Base-by-base conservation (phyloP, 2,329 filamentous ascomycete species). In the Exophiala sp. region DNA sequence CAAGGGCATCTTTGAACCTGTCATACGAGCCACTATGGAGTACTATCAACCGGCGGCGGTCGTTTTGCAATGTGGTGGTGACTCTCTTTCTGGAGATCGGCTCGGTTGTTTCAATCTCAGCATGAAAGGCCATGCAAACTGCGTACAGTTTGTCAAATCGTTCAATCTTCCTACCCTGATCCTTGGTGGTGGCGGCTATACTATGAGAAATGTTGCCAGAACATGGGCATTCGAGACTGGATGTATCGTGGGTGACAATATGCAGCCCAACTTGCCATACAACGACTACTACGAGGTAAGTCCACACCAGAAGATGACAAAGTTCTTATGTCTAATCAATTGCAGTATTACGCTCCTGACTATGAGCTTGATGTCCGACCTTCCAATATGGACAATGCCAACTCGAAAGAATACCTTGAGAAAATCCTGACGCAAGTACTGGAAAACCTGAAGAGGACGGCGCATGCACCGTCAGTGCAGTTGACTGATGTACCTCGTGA, bases 281-380 rank as follows among this genome's bases (percentile, higher is more conserved):
- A 97, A 96, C 60, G 92, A 97, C 75, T 97, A 97, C 71, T 97
- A 97, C 66, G 84, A 87, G 69, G 79, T 80, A 67, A 64, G 71
- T 59, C 20, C 40, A 32, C 9, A 29, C 41, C 32, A 7, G 18
- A 7, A 3, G 10, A 33, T n/a, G 36, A 41, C 16, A 41, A 41
- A 47, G 35, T 3, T 43, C 50, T 44, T 24, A 5, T 29, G 18
- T 34, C 60, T 59, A 47, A 61, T 65, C 69, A 62, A 38, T 18
- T 36, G 21, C 58, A 82, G 77, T 87, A 87, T 66, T 87, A 86
- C 65, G 83, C 80, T 5, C 84, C 84, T 2, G 84, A 87, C 65
- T 87, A 85, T 66, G 83, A 87, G 68, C 76, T 87, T 39, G 82
- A 87, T 63, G 84, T 87, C 14, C 80, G 83, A 21, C 82, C 84